Evolutionary conservation across 495 filamentous ascomycete genomes (phyloP).

Genomic region (Geopyxis carbonaria): DNA sequence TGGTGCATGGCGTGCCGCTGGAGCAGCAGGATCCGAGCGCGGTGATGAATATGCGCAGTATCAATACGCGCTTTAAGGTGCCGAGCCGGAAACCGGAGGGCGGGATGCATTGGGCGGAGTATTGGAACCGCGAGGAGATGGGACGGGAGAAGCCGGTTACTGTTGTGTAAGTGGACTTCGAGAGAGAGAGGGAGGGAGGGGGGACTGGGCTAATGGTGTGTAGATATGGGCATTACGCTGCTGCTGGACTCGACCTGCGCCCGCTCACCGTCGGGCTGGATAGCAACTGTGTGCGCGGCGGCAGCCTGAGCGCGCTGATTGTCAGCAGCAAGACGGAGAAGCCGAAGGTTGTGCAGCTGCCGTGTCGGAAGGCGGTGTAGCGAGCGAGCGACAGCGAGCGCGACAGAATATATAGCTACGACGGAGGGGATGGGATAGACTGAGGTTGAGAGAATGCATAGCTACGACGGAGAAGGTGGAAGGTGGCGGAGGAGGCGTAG

Average conservation of each 20-base stretch:
- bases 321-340: constrained; percentile 12
- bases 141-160: constrained; percentile 6
- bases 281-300: constrained; percentile 59
- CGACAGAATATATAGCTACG: too few species aligned
- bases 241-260: constrained; percentile 45
- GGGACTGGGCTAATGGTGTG: neutral
- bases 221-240: constrained; percentile 77
- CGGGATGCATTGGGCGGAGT: constrained; percentile 27
- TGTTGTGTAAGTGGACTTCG: constrained; percentile 19
- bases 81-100: constrained; percentile 9
- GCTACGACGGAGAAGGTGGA: too few species aligned
- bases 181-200: too few species aligned
- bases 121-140: constrained; percentile 37
- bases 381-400: too few species aligned
- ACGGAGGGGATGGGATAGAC: too few species aligned
- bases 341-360: neutral
- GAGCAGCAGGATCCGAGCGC: constrained; percentile 50
- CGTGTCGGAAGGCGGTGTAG: constrained; percentile 1
- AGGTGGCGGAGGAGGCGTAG: too few species aligned
- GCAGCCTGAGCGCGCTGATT: constrained; percentile 58
- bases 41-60: constrained; percentile 83
- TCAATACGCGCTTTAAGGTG: constrained; percentile 26
- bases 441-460: too few species aligned
- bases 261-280: constrained; percentile 73
- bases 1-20: constrained; percentile 55